These are phyloP conservation scores for Paraglomus brasilianum DNA, from an alignment of 192 early-diverging fungal species.

Conservation along the genomic window DNA sequence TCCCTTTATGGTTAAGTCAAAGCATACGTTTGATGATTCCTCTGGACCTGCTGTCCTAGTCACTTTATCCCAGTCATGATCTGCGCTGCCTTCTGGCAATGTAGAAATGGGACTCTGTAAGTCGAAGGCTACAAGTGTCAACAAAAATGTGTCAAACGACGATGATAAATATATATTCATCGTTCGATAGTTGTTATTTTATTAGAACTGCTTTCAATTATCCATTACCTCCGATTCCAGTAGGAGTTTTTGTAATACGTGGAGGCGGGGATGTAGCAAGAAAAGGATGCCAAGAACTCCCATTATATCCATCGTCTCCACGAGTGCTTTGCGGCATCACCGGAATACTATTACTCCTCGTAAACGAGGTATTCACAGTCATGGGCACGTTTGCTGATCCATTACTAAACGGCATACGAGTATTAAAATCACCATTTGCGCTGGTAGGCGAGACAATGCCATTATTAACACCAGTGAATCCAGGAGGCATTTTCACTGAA, in stretches of 20 bases:
- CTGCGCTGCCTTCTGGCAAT: slow-evolving; percentile 17
- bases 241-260: not conserved
- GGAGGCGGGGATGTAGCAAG: not conserved
- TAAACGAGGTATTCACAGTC: not conserved
- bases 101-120: slow-evolving; percentile 5
- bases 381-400: slow-evolving; percentile 1
- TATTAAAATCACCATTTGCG: not conserved
- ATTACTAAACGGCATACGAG: not conserved
- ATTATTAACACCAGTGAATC: slow-evolving; percentile 20
- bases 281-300: not conserved
- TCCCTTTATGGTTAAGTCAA: not conserved
- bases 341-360: slow-evolving; percentile 28
- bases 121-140: not conserved
- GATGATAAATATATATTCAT: not conserved
- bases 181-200: not conserved
- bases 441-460: not conserved
- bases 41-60: slow-evolving; percentile 20
- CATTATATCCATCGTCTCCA: slow-evolving; percentile 1
- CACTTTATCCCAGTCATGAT: slow-evolving; percentile 29
- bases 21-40: slow-evolving; percentile 30
- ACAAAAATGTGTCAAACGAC: not conserved
- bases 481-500: slow-evolving; percentile 19
- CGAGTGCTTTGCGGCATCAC: slow-evolving; percentile 22
- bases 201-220: no score
- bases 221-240: slow-evolving; percentile 12